phyloP scores from a whole-genome alignment of 345 rosid genomes.

The Trapa bicornis region DNA sequence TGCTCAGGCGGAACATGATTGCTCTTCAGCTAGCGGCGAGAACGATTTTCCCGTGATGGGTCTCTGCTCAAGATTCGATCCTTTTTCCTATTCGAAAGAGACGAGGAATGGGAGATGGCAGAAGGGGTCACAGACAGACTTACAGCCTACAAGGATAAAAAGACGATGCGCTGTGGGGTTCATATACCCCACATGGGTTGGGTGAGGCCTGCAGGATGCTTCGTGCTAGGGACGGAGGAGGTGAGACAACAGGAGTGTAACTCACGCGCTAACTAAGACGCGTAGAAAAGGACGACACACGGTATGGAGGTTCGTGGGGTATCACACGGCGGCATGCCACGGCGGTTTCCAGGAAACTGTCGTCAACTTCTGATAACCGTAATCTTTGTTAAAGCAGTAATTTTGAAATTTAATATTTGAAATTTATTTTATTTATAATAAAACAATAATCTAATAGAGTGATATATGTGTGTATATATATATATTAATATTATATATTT shows the following conservation, averaged over 20 bases:
- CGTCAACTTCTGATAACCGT: not conserved
- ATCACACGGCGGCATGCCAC: not conserved
- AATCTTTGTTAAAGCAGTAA: not conserved
- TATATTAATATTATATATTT: too few relatives aligned
- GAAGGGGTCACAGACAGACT: too few relatives aligned
- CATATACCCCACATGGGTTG: not conserved
- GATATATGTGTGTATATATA: too few relatives aligned
- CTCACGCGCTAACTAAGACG: too few relatives aligned
- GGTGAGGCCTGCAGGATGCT: too few relatives aligned
- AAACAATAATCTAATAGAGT: not conserved
- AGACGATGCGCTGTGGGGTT: not conserved
- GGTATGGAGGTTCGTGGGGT: not conserved
- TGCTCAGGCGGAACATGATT: slow-evolving; percentile 15
- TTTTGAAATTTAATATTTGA: not conserved
- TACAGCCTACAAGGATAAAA: not conserved
- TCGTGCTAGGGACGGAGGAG: too few relatives aligned
- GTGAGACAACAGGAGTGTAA: too few relatives aligned
- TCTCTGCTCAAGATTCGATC: not conserved
- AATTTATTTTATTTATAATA: too few relatives aligned
- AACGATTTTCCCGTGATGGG: not conserved
- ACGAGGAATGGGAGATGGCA: not conserved
- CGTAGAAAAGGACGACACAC: too few relatives aligned
- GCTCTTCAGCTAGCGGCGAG: not conserved
- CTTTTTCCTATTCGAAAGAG: not conserved
- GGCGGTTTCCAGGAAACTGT: not conserved